Evolutionary conservation across 352 stramenopile species (phyloP), one percentile per base, ranked within the genome.

Genomic region (Globisporangium nodosum): DNA sequence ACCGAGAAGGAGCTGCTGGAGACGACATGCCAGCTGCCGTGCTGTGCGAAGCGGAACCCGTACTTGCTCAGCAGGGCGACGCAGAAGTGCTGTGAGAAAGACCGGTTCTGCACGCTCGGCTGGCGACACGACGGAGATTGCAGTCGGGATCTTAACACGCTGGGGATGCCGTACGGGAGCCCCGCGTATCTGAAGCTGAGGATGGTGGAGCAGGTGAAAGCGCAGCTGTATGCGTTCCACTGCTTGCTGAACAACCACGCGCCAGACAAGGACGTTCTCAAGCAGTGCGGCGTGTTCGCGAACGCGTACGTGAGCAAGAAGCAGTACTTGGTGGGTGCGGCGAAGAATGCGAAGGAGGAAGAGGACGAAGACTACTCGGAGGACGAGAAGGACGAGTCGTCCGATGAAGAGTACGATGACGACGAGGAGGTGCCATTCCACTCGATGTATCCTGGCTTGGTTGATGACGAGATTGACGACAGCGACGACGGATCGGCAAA

Each of bases 231-330:
- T 37, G 87, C 87, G 1, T 94, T 96, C 51, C 85, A 94, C 66
- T 94, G 83, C 54, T 65, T 96, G 33, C 45, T 94, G 50, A 93
- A 96, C 68, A 92, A 94, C 61, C 85, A 96, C 51, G 84, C 81
- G 5, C 87, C 87, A 1, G 85, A 92, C 58, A 86, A 82, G 58
- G 77, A 91, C 61, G 87, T 94, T 31, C 60, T 96, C 13, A 94
- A 94, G 58, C 85, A 94, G 61, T 96, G 87, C 52, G 87, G 87
- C 42, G 82, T 85, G 21, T 87, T 76, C 53, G 87, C 87, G 5
- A 90, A 89, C 51, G 85, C 87, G 4, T 96, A 79, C 33, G 81
- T 90, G 4, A 86, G 75, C 60, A 83, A 78, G 42, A 90, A 84
- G 27, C 79, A 94, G 53, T 76, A 87, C 30, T 49, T 92, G 42